These are phyloP conservation scores for Cutaneotrichosporon cavernicola DNA, from an alignment of 1,284 basidiomycete genomes.

Conservation along the genomic window DNA sequence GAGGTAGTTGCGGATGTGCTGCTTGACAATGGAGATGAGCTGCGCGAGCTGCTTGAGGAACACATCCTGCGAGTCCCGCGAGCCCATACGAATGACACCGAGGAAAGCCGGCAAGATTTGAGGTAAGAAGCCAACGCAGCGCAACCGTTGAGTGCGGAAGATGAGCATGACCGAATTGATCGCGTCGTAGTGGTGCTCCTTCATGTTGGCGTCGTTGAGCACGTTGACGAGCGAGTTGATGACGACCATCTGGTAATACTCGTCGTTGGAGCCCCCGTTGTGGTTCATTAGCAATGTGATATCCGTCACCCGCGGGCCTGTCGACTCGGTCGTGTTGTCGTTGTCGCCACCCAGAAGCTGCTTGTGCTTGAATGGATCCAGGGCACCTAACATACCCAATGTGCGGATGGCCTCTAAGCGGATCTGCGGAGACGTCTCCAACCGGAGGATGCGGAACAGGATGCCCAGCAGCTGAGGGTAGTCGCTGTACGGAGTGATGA, in stretches of 20 bases:
- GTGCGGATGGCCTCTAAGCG: slow-evolving; percentile 88
- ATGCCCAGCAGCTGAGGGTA: slow-evolving; percentile 87
- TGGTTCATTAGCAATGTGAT: slow-evolving; percentile 60
- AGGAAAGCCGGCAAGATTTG: slow-evolving; percentile 98
- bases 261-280: slow-evolving; percentile 69
- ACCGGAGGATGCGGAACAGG: slow-evolving; percentile 80
- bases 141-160: slow-evolving; percentile 95
- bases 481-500: slow-evolving; percentile 85
- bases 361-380: slow-evolving; percentile 94
- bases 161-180: slow-evolving; percentile 99
- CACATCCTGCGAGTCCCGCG: slow-evolving; percentile 81
- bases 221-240: slow-evolving; percentile 86
- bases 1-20: slow-evolving; percentile 92
- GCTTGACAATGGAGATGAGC: slow-evolving; percentile 94
- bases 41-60: slow-evolving; percentile 96
- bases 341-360: slow-evolving; percentile 72
- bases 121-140: slow-evolving; percentile 92
- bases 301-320: slow-evolving; percentile 58
- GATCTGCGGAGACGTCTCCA: slow-evolving; percentile 73
- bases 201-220: slow-evolving; percentile 82
- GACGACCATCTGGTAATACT: slow-evolving; percentile 97
- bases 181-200: slow-evolving; percentile 83
- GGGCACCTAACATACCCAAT: slow-evolving; percentile 92
- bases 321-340: slow-evolving; percentile 62
- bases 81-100: slow-evolving; percentile 76